Evolutionary conservation across 139 green algal species (phyloP).

Genomic region (Chlamydomonas sp.): DNA sequence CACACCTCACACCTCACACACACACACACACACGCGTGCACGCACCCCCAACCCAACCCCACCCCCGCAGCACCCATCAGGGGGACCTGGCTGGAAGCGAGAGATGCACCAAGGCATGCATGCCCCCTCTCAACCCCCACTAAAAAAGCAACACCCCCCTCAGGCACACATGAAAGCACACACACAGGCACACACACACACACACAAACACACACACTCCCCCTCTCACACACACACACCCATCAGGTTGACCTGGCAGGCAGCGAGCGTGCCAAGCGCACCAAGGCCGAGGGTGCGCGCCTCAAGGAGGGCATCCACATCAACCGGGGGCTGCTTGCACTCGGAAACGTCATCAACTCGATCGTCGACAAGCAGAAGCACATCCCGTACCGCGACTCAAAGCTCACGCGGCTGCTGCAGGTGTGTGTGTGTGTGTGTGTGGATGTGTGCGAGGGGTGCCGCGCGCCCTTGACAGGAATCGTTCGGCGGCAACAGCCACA

Average conservation of each 20-base stretch:
- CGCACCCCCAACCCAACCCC: background rate
- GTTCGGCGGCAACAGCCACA: no score
- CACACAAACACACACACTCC: no score
- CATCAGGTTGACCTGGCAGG: constrained; percentile 65
- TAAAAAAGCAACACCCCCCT: no score
- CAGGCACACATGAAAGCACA: no score
- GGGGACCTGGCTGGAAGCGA: background rate
- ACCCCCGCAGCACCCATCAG: background rate
- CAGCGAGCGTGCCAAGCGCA: constrained; percentile 88
- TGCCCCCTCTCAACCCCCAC: no score
- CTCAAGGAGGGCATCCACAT: constrained; percentile 86
- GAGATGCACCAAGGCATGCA: background rate
- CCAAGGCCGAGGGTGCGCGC: constrained; percentile 71
- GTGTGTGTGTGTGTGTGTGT: no score
- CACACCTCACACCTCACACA: no score
- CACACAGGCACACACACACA: no score
- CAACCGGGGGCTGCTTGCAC: constrained; percentile 86
- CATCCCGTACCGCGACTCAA: constrained; percentile 74
- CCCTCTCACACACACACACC: no score
- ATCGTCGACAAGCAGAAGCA: constrained; percentile 77
- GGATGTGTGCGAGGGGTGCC: no score
- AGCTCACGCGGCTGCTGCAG: constrained; percentile 92
- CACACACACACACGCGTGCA: no score
- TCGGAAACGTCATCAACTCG: constrained; percentile 95
- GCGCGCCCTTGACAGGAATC: background rate